Base-by-base conservation (phyloP, 2,329 filamentous ascomycete species). In the Neopestalotiopsis sp. region DNA sequence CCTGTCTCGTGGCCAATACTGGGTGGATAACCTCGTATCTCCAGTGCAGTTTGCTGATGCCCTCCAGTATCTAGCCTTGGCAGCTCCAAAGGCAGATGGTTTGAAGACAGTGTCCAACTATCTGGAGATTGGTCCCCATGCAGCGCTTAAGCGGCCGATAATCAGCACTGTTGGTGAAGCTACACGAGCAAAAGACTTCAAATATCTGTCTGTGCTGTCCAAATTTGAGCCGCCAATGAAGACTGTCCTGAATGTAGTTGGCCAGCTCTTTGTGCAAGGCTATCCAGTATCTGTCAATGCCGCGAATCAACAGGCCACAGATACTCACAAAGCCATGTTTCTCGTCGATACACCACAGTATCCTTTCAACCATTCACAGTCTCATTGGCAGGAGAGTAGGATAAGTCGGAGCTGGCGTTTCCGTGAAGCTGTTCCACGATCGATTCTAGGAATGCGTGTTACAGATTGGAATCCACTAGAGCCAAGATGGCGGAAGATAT, bases 401-500 rank as follows among this genome's bases (percentile, higher is more conserved):
- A 24, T 75, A 5, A 78, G 74, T n/a, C 67, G 61, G 3, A 70
- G 72, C 10, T 75, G 73, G 38, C 74, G 80, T 9, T 73, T 80
- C 13, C 78, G 79, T 2, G 65, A 71, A 13, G 65, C 73, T 2
- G 72, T 71, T 0, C 70, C 74, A 4, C 74, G 78, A 5, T 75
- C 79, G 38, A 74, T 76, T 3, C 74, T 82, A 2, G 79, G 78
- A 3, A 70, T 65, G 7, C 73, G 65, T 5, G 66, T 71, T 10
- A 40, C 70, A 3, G 76, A 78, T 28, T 75, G 73, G 71, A 75
- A 76, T 45, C 75, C 77, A 1, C 65, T 76, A 10, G 72, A 76
- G 2, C 78, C 78, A 2, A 68, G 73, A 9, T 88, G 86, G 86
- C 78, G 85, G 17, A 84, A 84, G 62, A 75, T 84, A 20, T 76